Conservation (phyloP, 2,329 filamentous ascomycete species). For the Diaporthe capsici region DNA sequence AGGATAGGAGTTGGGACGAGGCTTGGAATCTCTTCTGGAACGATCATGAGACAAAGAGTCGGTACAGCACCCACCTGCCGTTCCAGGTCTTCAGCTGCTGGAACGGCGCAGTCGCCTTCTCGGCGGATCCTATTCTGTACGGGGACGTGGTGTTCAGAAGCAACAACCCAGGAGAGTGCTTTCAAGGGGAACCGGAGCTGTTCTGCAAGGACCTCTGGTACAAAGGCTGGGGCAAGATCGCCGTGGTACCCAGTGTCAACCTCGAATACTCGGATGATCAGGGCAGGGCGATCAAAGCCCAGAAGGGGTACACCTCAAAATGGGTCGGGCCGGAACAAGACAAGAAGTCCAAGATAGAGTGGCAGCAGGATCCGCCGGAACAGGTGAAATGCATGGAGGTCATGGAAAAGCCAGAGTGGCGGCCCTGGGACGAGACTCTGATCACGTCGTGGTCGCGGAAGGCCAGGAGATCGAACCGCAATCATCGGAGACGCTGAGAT, state of each 20-base stretch:
- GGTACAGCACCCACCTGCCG: constrained; percentile 56
- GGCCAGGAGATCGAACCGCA: not conserved
- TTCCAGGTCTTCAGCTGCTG: constrained; percentile 74
- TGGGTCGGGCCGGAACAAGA: constrained; percentile 50
- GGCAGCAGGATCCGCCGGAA: constrained; percentile 59
- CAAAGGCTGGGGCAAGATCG: constrained; percentile 64
- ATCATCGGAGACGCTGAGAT: not conserved
- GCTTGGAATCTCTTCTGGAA: constrained; percentile 69
- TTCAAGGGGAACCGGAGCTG: constrained; percentile 67
- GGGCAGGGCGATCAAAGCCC: constrained; percentile 60
- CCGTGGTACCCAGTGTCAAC: constrained; percentile 69
- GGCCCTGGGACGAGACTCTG: constrained; percentile 56
- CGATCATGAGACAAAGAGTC: constrained; percentile 52
- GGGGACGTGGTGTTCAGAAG: constrained; percentile 61
- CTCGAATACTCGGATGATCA: constrained; percentile 66
- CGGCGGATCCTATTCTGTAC: constrained; percentile 61
- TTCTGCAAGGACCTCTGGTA: constrained; percentile 72
- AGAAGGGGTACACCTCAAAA: constrained; percentile 63
- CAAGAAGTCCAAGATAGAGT: constrained; percentile 53
- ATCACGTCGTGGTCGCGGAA: not conserved
- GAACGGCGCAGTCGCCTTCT: constrained; percentile 68
- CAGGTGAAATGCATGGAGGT: constrained; percentile 63
- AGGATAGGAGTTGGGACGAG: constrained; percentile 63
- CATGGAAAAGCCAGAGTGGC: constrained; percentile 58
- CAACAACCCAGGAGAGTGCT: constrained; percentile 60